Evolutionary conservation across 108 stramenopile species (phyloP).

Genomic region (Nitzschia inconspicua): DNA sequence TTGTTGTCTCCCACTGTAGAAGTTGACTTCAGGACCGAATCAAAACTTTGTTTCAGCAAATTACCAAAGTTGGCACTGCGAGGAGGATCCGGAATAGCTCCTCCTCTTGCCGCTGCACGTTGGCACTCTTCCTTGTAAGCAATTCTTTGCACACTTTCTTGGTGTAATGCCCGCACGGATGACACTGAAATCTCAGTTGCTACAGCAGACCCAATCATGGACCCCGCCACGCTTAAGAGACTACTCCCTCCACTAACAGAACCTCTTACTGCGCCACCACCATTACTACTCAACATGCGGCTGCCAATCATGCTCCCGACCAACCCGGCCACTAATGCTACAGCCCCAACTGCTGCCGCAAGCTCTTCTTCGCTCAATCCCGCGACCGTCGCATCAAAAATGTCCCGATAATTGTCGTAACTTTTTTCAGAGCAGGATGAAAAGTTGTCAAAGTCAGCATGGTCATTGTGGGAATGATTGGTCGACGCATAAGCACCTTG

Average conservation of each 20-base stretch:
- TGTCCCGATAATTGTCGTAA: constrained; percentile 53
- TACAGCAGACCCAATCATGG: constrained; percentile 52
- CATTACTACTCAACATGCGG: constrained; percentile 3
- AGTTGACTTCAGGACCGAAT: background rate
- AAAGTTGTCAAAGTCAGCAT: background rate
- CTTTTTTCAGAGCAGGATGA: no score
- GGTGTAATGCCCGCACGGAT: constrained; percentile 46
- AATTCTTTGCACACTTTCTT: constrained; percentile 53
- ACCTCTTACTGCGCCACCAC: constrained; percentile 5
- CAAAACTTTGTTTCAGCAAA: background rate
- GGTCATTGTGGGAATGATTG: background rate
- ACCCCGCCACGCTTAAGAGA: constrained; percentile 45
- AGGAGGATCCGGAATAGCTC: constrained; percentile 48
- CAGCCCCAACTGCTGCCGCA: constrained; percentile 52
- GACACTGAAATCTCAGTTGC: constrained; percentile 50
- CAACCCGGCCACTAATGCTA: constrained; percentile 50
- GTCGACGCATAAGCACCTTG: background rate
- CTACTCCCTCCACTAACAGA: constrained; percentile 17
- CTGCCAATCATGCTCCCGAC: constrained; percentile 53
- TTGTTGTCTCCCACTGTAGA: no score
- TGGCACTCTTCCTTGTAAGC: constrained; percentile 44
- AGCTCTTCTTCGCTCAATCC: constrained; percentile 70
- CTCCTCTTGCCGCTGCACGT: constrained; percentile 46
- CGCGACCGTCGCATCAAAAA: constrained; percentile 63
- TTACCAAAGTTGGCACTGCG: background rate